Evolutionary conservation across 495 filamentous ascomycete genomes (phyloP).

Genomic region (Sporormia fimetaria): DNA sequence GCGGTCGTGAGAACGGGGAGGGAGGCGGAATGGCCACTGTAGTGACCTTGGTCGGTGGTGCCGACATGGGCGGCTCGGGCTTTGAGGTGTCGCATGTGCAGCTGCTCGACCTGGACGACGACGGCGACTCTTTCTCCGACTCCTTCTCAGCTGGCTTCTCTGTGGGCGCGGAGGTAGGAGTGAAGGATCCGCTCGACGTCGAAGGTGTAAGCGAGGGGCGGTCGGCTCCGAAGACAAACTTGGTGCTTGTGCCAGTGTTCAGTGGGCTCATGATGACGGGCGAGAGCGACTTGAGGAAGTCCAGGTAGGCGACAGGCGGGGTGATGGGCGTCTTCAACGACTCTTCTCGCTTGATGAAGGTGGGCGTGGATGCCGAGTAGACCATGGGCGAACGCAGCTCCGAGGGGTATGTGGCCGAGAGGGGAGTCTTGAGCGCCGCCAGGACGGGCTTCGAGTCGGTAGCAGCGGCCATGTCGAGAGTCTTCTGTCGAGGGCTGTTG

Average conservation of each 20-base stretch:
- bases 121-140: slow-evolving; percentile 35
- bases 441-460: slow-evolving; percentile 49
- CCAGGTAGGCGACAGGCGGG: slow-evolving; percentile 81
- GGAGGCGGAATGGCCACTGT: slow-evolving; percentile 28
- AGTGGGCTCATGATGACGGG: slow-evolving; percentile 45
- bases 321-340: slow-evolving; percentile 71
- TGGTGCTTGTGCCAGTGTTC: slow-evolving; percentile 29
- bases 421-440: slow-evolving; percentile 64
- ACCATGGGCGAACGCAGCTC: slow-evolving; percentile 51
- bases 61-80: slow-evolving; percentile 21
- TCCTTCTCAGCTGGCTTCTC: slow-evolving; percentile 21
- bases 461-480: slow-evolving; percentile 24
- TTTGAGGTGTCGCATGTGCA: slow-evolving; percentile 44
- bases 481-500: slow-evolving; percentile 16
- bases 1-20: slow-evolving; percentile 40
- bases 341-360: slow-evolving; percentile 43
- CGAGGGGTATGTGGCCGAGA: slow-evolving; percentile 65
- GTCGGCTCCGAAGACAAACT: slow-evolving; percentile 35
- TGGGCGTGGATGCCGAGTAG: slow-evolving; percentile 37
- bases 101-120: slow-evolving; percentile 44
- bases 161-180: slow-evolving; percentile 16
- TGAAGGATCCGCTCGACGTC: slow-evolving; percentile 19
- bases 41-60: slow-evolving; percentile 12
- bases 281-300: slow-evolving; percentile 76
- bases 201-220: slow-evolving; percentile 22